Base-by-base conservation (phyloP, 345 rosid genomes). In the Erucastrum elatum region DNA sequence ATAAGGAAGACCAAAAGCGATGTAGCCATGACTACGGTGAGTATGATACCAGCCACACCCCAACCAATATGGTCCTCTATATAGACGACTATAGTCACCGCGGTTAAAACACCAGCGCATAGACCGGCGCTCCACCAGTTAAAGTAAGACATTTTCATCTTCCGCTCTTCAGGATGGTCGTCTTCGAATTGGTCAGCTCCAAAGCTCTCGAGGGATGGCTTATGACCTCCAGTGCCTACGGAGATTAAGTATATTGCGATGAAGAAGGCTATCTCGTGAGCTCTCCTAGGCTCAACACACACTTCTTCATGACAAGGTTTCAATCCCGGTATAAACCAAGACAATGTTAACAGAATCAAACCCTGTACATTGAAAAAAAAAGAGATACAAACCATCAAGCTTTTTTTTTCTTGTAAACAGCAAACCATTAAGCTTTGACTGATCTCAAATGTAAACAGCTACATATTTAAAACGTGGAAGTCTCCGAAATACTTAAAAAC, bases 101-200 rank as follows among this genome's bases (percentile, higher is more conserved):
- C 93, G 6, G 89, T 83, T 29, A 95, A 61, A 25, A 91, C 84
- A 17, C 99, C 97, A 1, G 82, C 77, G 41, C 99, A 95, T 0
- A 95, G 87, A 27, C 91, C 96, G 0, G 86, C 85, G 76, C 74
- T 91, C 98, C 99, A 95, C 99, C 97, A 91, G 80, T 91, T 94
- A 87, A 94, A 94, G 77, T 82, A 94, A 2, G 98, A 92, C 97
- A 90, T 88, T 81, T 93, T 95, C 81, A 87, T 82, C 86, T 84
- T 90, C 33, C 98, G 85, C 77, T 95, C 99, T 51, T 86, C 65
- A 0, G 71, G 3, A 77, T 95, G 91, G 58, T 84, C 89, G 41
- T 95, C 98, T 4, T 95, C 96, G 51, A 95, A 95, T 33, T 95
- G 99, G 76, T 95, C 99, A 2, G 97, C 99, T 70, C 99, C 99